Conservation (phyloP, 2,329 filamentous ascomycete species). For the Thielaviopsis ethacetica region DNA sequence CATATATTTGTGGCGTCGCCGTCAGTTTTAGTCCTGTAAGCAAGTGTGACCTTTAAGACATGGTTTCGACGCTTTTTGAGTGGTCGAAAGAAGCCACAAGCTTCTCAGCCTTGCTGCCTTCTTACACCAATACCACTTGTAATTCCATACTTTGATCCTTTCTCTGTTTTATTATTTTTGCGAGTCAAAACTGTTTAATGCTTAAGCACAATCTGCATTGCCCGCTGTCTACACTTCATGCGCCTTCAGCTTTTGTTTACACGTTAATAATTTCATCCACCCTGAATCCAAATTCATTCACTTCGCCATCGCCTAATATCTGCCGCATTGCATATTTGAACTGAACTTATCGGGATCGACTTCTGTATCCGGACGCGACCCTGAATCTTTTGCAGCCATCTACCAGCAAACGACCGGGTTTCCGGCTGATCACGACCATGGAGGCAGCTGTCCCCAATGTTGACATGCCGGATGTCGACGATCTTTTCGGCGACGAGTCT, state of each 20-base stretch:
- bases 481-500: conserved; percentile 55
- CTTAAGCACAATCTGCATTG: too few species aligned
- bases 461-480: conserved; percentile 47
- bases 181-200: neutral
- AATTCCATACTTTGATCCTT: neutral
- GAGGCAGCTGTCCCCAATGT: conserved; percentile 23
- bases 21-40: neutral
- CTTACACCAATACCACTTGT: neutral
- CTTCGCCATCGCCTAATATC: neutral
- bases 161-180: neutral
- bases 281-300: neutral
- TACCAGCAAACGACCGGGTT: conserved; percentile 11
- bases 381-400: neutral
- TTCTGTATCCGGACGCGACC: neutral
- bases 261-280: neutral
- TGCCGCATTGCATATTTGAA: neutral
- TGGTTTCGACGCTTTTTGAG: neutral
- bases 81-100: neutral
- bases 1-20: neutral
- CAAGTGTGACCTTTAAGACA: neutral
- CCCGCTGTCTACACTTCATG: too few species aligned
- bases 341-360: neutral
- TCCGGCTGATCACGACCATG: conserved; percentile 1
- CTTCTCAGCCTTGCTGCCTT: neutral
- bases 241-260: neutral